Evolutionary conservation across 164 flowering plant species (phyloP), one percentile per base, ranked within the genome.

Genomic region (Macadamia tetraphylla): DNA sequence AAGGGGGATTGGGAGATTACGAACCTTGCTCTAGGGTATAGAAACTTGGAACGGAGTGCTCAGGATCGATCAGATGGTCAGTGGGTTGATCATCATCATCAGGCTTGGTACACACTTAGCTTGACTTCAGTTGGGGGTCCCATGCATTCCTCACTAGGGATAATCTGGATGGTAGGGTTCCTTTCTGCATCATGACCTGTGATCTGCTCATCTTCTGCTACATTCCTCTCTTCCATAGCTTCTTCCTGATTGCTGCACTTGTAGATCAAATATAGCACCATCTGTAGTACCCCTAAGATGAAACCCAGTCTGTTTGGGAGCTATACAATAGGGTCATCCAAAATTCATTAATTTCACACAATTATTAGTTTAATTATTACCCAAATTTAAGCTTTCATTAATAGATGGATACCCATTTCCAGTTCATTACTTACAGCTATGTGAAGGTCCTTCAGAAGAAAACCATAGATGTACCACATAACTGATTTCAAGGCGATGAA

Each of bases 401-500:
- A 35, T 23, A 23, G 23, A 23, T 23, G 23, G 3, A 3, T 46
- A 46, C 51, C 23, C 23, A 23, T 23, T 23, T 23, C 9, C 3
- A 46, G 6, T 46, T 35, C 40, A 35, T 35, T 23, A 71, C 75
- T 78, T 73, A 89, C 95, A 23, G 90, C 86, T 46, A 89, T 74
- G 68, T 72, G 82, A 44, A 67, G 46, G 75, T 89, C 95, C 65
- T 76, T 81, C 14, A 73, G 67, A 18, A 87, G 69, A n/a, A 87
- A 59, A 0, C 95, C 95, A 62, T 89, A 87, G 61, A 71, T 78
- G 81, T 87, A 87, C 95, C 95, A 89, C 83, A 74, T 74, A 49
- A 87, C 74, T 13, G 90, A 92, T 29, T 83, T 80, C 29, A 87
- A 14, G 0, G 92, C 86, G 66, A 89, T 86, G 77, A 80, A 89